These are phyloP conservation scores for Mortierella claussenii DNA, from an alignment of 192 early-diverging fungal species.

Conservation along the genomic window DNA sequence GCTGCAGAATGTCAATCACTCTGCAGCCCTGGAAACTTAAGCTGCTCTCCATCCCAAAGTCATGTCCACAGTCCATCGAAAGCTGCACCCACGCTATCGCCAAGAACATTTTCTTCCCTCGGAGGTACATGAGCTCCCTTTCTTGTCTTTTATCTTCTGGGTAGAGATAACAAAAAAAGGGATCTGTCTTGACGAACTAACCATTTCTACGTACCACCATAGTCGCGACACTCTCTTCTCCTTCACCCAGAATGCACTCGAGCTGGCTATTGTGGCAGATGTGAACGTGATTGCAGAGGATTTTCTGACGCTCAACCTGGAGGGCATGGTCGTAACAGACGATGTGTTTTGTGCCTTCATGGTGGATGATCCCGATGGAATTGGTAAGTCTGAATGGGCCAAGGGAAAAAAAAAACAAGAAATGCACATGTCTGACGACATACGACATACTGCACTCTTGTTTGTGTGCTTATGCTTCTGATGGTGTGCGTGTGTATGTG, in stretches of 20 bases:
- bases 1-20: conserved; percentile 60
- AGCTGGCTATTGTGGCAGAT: conserved; percentile 73
- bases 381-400: conserved; percentile 39
- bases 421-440: conserved; percentile 2
- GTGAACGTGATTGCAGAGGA: conserved; percentile 64
- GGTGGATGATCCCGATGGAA: conserved; percentile 68
- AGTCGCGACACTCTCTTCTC: conserved; percentile 68
- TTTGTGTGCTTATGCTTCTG: too few species aligned
- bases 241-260: conserved; percentile 75
- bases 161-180: not conserved
- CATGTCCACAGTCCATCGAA: conserved; percentile 52
- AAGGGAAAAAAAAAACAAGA: not conserved
- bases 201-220: not conserved
- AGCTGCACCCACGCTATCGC: conserved; percentile 69
- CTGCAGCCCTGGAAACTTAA: conserved; percentile 68
- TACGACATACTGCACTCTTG: too few species aligned
- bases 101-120: conserved; percentile 65
- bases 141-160: not conserved
- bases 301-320: conserved; percentile 59
- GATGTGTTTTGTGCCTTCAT: conserved; percentile 74
- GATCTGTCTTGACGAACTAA: not conserved
- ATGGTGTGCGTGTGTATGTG: too few species aligned
- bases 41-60: conserved; percentile 69
- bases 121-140: conserved; percentile 42
- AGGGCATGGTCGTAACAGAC: conserved; percentile 59